Conservation (phyloP, 2,329 filamentous ascomycete genomes). For the Lasiodiplodia theobromae region DNA sequence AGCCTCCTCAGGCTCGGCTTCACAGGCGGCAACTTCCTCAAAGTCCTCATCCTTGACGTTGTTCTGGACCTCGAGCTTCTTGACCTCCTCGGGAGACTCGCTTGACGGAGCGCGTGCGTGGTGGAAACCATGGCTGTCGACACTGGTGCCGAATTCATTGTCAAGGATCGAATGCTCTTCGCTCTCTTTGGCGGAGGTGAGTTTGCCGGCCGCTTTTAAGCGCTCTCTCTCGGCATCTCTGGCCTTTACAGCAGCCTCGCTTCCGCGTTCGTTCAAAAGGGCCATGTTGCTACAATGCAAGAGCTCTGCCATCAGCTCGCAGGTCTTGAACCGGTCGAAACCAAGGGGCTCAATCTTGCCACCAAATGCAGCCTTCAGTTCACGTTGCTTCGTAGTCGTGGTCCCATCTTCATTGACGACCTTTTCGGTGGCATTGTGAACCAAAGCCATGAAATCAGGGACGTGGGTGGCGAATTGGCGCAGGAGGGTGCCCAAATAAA, state of each 20-base stretch:
- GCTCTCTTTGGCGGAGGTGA: conserved; percentile 63
- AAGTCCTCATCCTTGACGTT: conserved; percentile 89
- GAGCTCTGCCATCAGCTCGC: conserved; percentile 96
- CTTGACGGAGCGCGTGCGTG: conserved; percentile 56
- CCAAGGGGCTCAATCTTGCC: conserved; percentile 90
- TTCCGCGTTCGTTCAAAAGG: conserved; percentile 87
- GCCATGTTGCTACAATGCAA: conserved; percentile 99
- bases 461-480: conserved; percentile 90
- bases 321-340: conserved; percentile 98
- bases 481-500: conserved; percentile 90
- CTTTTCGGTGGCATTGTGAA: conserved; percentile 74
- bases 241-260: conserved; percentile 81
- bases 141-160: conserved; percentile 59
- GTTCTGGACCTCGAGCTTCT: conserved; percentile 79
- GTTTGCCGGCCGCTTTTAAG: conserved; percentile 77
- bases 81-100: conserved; percentile 69
- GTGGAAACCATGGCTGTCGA: conserved; percentile 60
- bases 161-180: conserved; percentile 61
- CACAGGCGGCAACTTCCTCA: conserved; percentile 79
- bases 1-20: conserved; percentile 74
- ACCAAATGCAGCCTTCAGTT: conserved; percentile 86
- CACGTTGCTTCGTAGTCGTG: conserved; percentile 71
- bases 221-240: conserved; percentile 83
- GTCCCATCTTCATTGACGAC: conserved; percentile 63
- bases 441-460: conserved; percentile 90